Percentiles rank a stretch among this genome's conserved stretches.
phyloP scores from a whole-genome alignment of 768 basidiomycete genomes.

The Rhodotorula kratochvilovae region DNA sequence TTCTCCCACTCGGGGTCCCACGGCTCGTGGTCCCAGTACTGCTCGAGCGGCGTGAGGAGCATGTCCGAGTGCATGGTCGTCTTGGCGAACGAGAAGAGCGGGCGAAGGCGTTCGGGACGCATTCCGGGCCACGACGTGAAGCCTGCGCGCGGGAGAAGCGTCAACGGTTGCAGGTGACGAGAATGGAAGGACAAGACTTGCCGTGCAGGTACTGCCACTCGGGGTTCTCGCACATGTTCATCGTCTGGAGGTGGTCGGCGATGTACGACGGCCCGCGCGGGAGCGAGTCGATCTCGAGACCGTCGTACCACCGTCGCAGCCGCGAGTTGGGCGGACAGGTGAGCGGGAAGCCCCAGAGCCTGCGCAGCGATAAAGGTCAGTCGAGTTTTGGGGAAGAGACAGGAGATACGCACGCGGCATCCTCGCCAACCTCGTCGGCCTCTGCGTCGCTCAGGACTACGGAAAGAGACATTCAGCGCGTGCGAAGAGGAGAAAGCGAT shows the following conservation, averaged over 20 bases:
- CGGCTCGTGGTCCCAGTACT: slow-evolving; percentile 75
- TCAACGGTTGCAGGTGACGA: not conserved
- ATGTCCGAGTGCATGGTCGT: slow-evolving; percentile 81
- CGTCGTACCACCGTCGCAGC: slow-evolving; percentile 36
- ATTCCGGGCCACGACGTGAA: slow-evolving; percentile 45
- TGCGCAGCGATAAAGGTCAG: no score
- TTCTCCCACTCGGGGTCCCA: slow-evolving; percentile 86
- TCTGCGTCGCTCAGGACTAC: slow-evolving; percentile 15
- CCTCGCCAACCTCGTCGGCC: slow-evolving; percentile 33
- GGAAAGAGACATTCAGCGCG: no score
- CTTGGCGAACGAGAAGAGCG: slow-evolving; percentile 83
- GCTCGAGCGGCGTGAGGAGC: slow-evolving; percentile 91
- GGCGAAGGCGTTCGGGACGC: slow-evolving; percentile 36
- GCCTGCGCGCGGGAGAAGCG: slow-evolving; percentile 26
- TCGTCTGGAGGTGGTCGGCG: slow-evolving; percentile 43
- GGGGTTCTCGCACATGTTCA: slow-evolving; percentile 49
- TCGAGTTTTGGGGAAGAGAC: not conserved
- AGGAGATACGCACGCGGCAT: slow-evolving; percentile 30
- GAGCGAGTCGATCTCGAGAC: slow-evolving; percentile 40
- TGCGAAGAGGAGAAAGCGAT: not conserved
- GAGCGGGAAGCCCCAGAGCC: slow-evolving; percentile 42
- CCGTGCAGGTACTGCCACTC: slow-evolving; percentile 46
- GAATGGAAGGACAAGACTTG: not conserved
- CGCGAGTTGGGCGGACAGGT: slow-evolving; percentile 41
- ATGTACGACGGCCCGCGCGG: slow-evolving; percentile 44